Evolutionary conservation across 371 early-diverging fungal species (phyloP), one percentile per base, ranked within the genome.

Genomic region (Mortierella sp.): DNA sequence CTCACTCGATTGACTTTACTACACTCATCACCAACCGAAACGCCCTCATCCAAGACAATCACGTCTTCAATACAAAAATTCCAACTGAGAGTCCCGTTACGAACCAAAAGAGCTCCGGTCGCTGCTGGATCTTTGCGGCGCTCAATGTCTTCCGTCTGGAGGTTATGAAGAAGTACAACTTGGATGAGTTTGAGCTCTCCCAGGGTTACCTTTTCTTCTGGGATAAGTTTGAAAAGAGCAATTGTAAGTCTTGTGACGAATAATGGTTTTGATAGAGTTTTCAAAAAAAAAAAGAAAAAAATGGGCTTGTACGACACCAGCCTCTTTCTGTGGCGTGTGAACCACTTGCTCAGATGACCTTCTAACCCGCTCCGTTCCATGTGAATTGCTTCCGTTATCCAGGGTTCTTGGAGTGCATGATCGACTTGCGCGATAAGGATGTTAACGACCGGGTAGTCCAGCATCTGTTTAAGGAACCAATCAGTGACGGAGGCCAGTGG

Each of bases 111-210:
- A 85, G 85, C 72, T 90, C 91, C n/a, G 95, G 95, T 21, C 89
- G 95, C 19, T 95, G 95, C 87, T 95, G 95, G 95, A 73, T 95
- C 47, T 95, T 95, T 87, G 95, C 95, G 22, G 94, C 92, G 61
- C 82, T 90, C 47, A 92, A 92, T 74, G 85, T 89, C 33, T 72
- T 92, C 74, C 86, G 92, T 6, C 69, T 88, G 63, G 71, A 74
- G 63, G 72, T 90, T 65, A 90, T 91, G 85, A 84, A 85, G 65
- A 86, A 88, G 86, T 87, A 91, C 83, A 93, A 94, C 58, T 80
- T 95, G 53, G 94, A 95, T 48, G 90, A 90, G 64, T 92, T 95
- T 78, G 95, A 95, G 77, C 87, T 95, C 28, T 92, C 92, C 38
- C 95, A 95, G 83, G 87, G 89, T 59, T 95, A 88, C 65, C 76